These are phyloP conservation scores for Rhizoclosmatium hyalinum DNA, from an alignment of 371 early-diverging fungal genomes.

Conservation along the genomic window DNA sequence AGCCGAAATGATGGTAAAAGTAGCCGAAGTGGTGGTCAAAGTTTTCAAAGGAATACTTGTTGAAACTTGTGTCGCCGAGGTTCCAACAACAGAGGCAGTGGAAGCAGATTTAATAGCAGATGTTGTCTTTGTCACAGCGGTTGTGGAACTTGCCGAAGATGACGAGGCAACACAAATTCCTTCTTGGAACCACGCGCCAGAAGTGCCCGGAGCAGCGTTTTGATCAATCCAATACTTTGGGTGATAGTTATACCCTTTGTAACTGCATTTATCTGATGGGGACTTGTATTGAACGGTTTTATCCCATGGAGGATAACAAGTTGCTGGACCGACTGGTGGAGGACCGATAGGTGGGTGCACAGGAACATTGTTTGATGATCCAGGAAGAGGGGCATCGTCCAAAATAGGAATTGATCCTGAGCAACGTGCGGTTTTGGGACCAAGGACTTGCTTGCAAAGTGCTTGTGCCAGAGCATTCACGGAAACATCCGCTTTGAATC, in stretches of 20 bases:
- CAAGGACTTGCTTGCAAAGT: slow-evolving; percentile 10
- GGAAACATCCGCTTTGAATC: not conserved
- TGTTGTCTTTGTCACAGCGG: not conserved
- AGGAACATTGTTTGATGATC: not conserved
- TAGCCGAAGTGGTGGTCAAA: slow-evolving; percentile 7
- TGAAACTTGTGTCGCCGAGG: not conserved
- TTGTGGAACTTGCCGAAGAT: not conserved
- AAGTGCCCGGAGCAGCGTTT: not conserved
- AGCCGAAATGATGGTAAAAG: not conserved
- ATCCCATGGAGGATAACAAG: not conserved
- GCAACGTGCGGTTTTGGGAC: slow-evolving; percentile 5
- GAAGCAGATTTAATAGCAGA: not conserved
- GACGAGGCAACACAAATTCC: not conserved
- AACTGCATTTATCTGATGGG: not conserved
- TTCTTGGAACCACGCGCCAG: not conserved
- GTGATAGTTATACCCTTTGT: slow-evolving; percentile 1
- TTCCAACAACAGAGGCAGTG: not conserved
- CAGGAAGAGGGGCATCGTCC: not conserved
- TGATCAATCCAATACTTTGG: not conserved
- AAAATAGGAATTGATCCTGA: not conserved
- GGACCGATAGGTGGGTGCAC: not conserved
- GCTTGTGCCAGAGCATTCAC: not conserved
- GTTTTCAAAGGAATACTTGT: too few relatives aligned
- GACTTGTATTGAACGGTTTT: not conserved
- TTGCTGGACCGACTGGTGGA: not conserved